Conservation (phyloP, 1,139 yeast species). For the Saccharomycopsis hybrid region DNA sequence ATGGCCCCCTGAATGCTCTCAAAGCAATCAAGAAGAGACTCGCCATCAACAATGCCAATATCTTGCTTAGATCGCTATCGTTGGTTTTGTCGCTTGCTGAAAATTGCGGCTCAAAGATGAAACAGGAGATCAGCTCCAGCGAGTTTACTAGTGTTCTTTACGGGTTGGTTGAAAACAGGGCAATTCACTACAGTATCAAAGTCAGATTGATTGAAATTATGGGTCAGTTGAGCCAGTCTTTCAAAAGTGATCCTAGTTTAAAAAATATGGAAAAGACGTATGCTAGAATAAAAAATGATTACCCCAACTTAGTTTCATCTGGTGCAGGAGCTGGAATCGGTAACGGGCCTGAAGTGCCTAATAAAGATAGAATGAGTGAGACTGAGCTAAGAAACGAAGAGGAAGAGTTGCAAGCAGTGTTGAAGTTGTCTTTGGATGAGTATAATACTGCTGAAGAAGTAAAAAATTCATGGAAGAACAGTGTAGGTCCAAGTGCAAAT, state of each 20-base stretch:
- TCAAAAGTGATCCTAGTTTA: slow-evolving; percentile 68
- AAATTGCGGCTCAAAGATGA: slow-evolving; percentile 75
- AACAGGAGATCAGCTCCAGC: slow-evolving; percentile 33
- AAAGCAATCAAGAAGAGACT: slow-evolving; percentile 41
- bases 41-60: slow-evolving; percentile 60
- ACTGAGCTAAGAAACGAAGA: slow-evolving; percentile 59
- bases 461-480: slow-evolving; percentile 24
- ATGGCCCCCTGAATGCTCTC: slow-evolving; percentile 46
- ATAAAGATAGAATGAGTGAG: slow-evolving; percentile 44
- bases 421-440: slow-evolving; percentile 72
- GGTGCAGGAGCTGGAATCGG: slow-evolving; percentile 19
- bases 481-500: slow-evolving; percentile 20
- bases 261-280: slow-evolving; percentile 63
- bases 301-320: slow-evolving; percentile 36
- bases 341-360: slow-evolving; percentile 36
- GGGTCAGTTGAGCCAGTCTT: slow-evolving; percentile 50
- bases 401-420: slow-evolving; percentile 70
- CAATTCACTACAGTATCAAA: slow-evolving; percentile 66
- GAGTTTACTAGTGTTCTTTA: slow-evolving; percentile 54
- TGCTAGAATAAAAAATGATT: slow-evolving; percentile 36
- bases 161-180: slow-evolving; percentile 47
- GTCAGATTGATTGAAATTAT: slow-evolving; percentile 59
- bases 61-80: slow-evolving; percentile 65
- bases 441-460: slow-evolving; percentile 35
- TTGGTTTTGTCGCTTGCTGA: slow-evolving; percentile 75